A percentile compares a stretch with the other conserved stretches of the same genome.
Evolutionary conservation across 345 rosid genomes (phyloP).

Genomic region (Murraya paniculata): DNA sequence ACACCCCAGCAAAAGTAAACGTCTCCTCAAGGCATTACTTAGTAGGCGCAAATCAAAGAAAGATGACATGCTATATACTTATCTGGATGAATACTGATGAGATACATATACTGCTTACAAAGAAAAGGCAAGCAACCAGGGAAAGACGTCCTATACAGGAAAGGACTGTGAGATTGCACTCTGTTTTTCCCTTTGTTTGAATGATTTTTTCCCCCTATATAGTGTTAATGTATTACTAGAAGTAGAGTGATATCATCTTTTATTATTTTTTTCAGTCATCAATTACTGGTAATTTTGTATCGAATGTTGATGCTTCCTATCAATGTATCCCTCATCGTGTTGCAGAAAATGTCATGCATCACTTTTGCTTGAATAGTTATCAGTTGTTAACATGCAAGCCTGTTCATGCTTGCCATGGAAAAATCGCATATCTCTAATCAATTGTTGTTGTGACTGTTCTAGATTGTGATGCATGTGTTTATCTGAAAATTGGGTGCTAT

Average conservation of each 20-base stretch:
- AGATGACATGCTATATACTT: constrained; percentile 77
- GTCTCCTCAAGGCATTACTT: constrained; percentile 82
- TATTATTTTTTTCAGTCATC: constrained; percentile 8
- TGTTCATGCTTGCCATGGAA: too few species aligned
- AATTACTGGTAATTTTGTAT: neutral
- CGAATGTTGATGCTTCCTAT: neutral
- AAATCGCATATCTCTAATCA: too few species aligned
- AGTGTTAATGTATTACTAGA: neutral
- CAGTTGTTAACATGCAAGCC: too few species aligned
- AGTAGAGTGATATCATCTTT: neutral
- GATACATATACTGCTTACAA: neutral
- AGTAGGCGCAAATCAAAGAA: constrained; percentile 92
- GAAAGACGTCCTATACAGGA: neutral
- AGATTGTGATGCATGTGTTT: too few species aligned
- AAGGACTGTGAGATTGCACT: constrained; percentile 3
- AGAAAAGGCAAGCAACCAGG: neutral
- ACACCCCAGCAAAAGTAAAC: constrained; percentile 80
- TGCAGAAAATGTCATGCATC: too few species aligned
- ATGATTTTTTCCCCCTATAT: neutral
- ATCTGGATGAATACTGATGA: constrained; percentile 79
- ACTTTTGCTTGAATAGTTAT: too few species aligned
- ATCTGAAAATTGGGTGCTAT: too few species aligned
- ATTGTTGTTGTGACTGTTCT: too few species aligned
- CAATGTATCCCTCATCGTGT: too few species aligned
- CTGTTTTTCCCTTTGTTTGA: neutral